These are phyloP conservation scores for Coemansia asiatica DNA, from an alignment of 192 early-diverging fungal genomes.

Conservation along the genomic window DNA sequence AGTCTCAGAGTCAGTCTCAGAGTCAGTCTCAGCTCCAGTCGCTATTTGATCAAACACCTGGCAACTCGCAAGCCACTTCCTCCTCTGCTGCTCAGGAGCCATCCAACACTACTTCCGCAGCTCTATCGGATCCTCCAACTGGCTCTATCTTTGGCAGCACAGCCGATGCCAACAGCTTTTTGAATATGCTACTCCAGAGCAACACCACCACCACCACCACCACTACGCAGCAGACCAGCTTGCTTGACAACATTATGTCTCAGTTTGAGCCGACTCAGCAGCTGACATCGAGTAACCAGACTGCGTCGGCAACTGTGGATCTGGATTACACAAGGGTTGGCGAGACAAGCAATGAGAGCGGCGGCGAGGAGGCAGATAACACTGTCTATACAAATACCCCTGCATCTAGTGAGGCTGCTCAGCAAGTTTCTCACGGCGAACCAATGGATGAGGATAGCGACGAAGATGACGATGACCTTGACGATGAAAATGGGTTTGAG, in stretches of 20 bases:
- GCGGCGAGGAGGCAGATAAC: constrained; percentile 15
- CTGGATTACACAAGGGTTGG: constrained; percentile 37
- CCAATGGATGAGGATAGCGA: constrained; percentile 13
- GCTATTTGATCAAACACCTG: background rate
- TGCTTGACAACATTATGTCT: constrained; percentile 47
- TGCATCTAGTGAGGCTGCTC: background rate
- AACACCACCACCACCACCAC: constrained; percentile 3
- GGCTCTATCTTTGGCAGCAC: background rate
- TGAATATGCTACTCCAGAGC: constrained; percentile 40
- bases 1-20: background rate
- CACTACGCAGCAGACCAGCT: constrained; percentile 25
- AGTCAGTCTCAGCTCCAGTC: background rate
- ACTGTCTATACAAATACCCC: background rate
- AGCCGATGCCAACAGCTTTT: constrained; percentile 22
- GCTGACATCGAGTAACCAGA: constrained; percentile 3
- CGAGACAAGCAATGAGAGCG: background rate
- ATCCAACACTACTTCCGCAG: background rate
- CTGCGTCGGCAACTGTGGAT: constrained; percentile 10
- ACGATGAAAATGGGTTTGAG: constrained; percentile 19
- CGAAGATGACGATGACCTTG: constrained; percentile 4
- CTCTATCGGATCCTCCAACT: background rate
- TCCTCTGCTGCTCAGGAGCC: background rate
- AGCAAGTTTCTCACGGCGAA: background rate
- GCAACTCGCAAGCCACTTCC: background rate
- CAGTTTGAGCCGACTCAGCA: constrained; percentile 32